Base-by-base conservation (phyloP, 2,329 filamentous ascomycete genomes). In the Verticillium isaacii region DNA sequence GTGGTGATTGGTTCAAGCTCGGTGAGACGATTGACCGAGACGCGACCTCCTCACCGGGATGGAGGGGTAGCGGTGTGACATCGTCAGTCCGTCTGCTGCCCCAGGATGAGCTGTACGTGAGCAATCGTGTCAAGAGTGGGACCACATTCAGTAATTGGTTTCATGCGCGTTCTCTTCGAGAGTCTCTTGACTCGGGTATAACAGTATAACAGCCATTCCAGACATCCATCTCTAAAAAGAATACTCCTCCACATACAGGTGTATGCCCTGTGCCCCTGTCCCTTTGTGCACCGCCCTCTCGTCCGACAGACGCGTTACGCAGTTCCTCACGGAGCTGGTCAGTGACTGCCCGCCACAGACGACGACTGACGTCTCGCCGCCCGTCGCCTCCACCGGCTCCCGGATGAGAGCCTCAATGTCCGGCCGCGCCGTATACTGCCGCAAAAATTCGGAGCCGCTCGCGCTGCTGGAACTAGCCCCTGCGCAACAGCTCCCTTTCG, bases 241-340 rank as follows among this genome's bases (percentile, higher is more conserved):
- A 70, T 87, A 88, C 69, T 88, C 85, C 65, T 88, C 85, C 1
- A 83, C 84, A 69, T 85, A 80, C 61, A 88, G 68, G 68, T 82
- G 80, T 50, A 88, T 87, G 0, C 85, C 85, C 68, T 88, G 85
- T 0, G 85, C 85, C 1, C 84, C 85, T 0, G 84, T 87, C 5
- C 85, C 85, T 70, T 88, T 88, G 68, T 88, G 85, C 25, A 88
- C 85, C 0, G 82, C 85, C 50, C 85, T 74, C 72, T 88, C 85
- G 66, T 88, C 85, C 60, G 83, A 85, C 63, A 88, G 64, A 34
- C 72, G 74, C 2, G 82, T 80, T 2, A 88, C 84, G 61, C 77
- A 81, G 65, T 85, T 87, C 61, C 85, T 76, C 15, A 83, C 80
- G 56, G 74, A 74, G 2, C 82, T 76, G 1, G 85, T 83, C 29